phyloP scores from a whole-genome alignment of 306 rosid species.

The Pterocarpus macrocarpus region DNA sequence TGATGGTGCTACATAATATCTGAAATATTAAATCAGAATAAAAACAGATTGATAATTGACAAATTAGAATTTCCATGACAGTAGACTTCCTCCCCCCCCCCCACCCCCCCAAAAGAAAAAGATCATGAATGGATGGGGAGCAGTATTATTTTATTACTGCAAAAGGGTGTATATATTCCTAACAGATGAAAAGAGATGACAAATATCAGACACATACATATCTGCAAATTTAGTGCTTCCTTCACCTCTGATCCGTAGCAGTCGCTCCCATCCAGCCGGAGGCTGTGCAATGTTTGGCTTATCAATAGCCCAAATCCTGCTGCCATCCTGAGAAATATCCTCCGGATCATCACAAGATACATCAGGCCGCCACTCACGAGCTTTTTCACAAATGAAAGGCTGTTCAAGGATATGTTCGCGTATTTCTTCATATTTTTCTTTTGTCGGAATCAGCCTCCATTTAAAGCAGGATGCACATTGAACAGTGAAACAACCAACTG shows the following conservation, averaged over 20 bases:
- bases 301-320: slow-evolving; percentile 96
- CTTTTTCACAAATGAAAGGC: slow-evolving; percentile 79
- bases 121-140: neutral
- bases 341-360: slow-evolving; percentile 86
- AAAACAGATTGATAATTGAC: slow-evolving; percentile 26
- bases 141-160: slow-evolving; percentile 7
- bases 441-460: slow-evolving; percentile 94
- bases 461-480: slow-evolving; percentile 93
- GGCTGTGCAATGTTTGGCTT: slow-evolving; percentile 94
- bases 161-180: slow-evolving; percentile 8
- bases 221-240: slow-evolving; percentile 95
- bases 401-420: slow-evolving; percentile 79
- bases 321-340: slow-evolving; percentile 88
- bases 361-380: slow-evolving; percentile 86
- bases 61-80: slow-evolving; percentile 34
- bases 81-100: neutral
- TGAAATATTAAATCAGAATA: slow-evolving; percentile 53
- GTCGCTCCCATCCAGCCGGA: slow-evolving; percentile 91
- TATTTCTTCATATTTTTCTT: slow-evolving; percentile 90
- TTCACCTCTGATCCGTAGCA: slow-evolving; percentile 84
- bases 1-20: slow-evolving; percentile 85
- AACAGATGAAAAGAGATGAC: neutral
- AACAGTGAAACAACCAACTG: slow-evolving; percentile 85
- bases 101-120: neutral
- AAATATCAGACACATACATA: slow-evolving; percentile 61